Conservation (phyloP, 306 rosid genomes). For the Casuarina cunninghamiana region DNA sequence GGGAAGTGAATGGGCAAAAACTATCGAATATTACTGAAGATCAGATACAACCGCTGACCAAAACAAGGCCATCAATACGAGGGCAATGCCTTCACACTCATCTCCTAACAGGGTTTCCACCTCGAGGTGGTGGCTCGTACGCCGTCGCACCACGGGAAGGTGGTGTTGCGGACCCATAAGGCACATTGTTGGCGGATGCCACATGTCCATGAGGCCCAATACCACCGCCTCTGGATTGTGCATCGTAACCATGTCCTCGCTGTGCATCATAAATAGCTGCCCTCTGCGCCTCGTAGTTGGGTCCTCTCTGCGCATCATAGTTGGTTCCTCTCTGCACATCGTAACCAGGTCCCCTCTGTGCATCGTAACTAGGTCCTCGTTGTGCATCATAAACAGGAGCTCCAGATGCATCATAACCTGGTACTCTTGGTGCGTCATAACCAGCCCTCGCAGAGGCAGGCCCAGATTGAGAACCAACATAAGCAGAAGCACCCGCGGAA, state of each 20-base stretch:
- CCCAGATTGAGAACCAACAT: constrained; percentile 57
- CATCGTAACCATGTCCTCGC: constrained; percentile 48
- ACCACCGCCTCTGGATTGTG: constrained; percentile 62
- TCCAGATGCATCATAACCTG: constrained; percentile 30
- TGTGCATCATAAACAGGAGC: constrained; percentile 26
- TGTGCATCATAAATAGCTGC: constrained; percentile 47
- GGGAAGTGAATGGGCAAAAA: not conserved
- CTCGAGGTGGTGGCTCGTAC: constrained; percentile 55
- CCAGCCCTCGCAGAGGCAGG: constrained; percentile 42
- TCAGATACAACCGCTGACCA: not conserved
- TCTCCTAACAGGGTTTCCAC: constrained; percentile 67
- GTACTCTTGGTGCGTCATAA: constrained; percentile 49
- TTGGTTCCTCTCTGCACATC: constrained; percentile 54
- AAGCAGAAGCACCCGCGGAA: constrained; percentile 36
- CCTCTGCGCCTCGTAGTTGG: constrained; percentile 44
- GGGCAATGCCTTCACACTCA: constrained; percentile 34
- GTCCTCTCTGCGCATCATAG: constrained; percentile 53
- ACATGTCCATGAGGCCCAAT: constrained; percentile 59
- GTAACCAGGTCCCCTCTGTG: constrained; percentile 52
- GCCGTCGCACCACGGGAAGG: constrained; percentile 57
- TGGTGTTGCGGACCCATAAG: constrained; percentile 65
- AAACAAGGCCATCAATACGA: not conserved
- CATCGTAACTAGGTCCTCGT: constrained; percentile 39
- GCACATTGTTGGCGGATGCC: constrained; percentile 41
- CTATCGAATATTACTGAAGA: not conserved